A percentile compares a stretch with the other conserved stretches of the same genome.
These are phyloP conservation scores for Nannizziopsis arthrosporioides DNA, from an alignment of 2,329 filamentous ascomycete genomes.

Conservation along the genomic window DNA sequence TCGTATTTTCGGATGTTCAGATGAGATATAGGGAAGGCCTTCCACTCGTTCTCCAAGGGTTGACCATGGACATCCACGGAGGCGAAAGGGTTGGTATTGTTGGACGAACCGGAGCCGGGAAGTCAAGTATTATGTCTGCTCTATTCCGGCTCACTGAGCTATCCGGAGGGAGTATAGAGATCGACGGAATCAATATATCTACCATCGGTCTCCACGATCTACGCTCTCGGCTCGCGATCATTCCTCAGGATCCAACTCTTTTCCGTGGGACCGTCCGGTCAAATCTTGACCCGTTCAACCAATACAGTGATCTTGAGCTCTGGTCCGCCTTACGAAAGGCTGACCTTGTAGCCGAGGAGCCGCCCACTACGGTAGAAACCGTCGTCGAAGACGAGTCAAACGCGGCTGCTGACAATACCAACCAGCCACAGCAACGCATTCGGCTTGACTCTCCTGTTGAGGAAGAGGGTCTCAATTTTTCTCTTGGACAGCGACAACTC, in stretches of 20 bases:
- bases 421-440: constrained; percentile 42
- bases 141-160: constrained; percentile 36
- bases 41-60: constrained; percentile 59
- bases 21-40: constrained; percentile 66
- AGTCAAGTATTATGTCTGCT: constrained; percentile 38
- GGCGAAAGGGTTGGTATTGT: constrained; percentile 41
- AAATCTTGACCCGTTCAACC: constrained; percentile 37
- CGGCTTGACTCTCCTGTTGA: constrained; percentile 77
- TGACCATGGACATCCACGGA: constrained; percentile 40
- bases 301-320: constrained; percentile 36
- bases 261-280: constrained; percentile 36
- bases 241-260: constrained; percentile 37
- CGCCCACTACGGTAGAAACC: constrained; percentile 29
- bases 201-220: constrained; percentile 33
- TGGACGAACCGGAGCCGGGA: constrained; percentile 36
- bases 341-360: constrained; percentile 37
- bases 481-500: constrained; percentile 83
- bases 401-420: constrained; percentile 5
- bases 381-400: constrained; percentile 15
- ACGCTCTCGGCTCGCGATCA: constrained; percentile 34
- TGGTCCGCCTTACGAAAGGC: constrained; percentile 38
- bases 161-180: constrained; percentile 30
- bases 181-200: constrained; percentile 35
- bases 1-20: constrained; percentile 60
- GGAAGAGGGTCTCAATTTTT: constrained; percentile 93